Evolutionary conservation across 495 filamentous ascomycete genomes (phyloP).

Genomic region (Bacidia rubella): DNA sequence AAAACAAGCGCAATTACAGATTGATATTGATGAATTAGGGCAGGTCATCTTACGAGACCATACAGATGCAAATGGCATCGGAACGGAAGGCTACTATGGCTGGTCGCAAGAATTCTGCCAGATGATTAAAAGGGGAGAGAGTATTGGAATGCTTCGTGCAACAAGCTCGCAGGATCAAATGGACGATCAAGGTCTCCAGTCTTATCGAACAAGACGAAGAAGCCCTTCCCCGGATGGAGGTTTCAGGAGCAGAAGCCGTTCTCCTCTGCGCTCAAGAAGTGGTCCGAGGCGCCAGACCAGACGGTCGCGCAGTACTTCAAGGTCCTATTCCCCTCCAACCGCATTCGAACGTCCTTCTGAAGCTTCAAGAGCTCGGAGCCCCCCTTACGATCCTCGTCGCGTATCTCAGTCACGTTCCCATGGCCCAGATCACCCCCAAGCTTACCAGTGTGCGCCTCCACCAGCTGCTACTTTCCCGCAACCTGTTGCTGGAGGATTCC

Average conservation of each 20-base stretch:
- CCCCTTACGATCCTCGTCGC: constrained; percentile 20
- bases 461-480: not conserved
- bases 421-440: not conserved
- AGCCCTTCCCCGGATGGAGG: constrained; percentile 22
- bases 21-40: constrained; percentile 61
- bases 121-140: constrained; percentile 53
- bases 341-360: not conserved
- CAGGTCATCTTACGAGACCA: constrained; percentile 49
- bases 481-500: not conserved
- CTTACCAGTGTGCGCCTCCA: not conserved
- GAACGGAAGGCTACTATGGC: constrained; percentile 71
- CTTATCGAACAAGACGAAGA: constrained; percentile 20
- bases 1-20: constrained; percentile 24
- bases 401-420: not conserved
- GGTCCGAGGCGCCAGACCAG: constrained; percentile 13
- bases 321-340: constrained; percentile 12
- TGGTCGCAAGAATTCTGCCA: constrained; percentile 74
- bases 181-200: not conserved
- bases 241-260: not conserved
- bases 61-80: constrained; percentile 41
- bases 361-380: not conserved
- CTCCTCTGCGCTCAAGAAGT: constrained; percentile 17
- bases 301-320: constrained; percentile 13
- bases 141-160: constrained; percentile 6
- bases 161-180: not conserved